phyloP scores from a whole-genome alignment of 495 filamentous ascomycete species.

The Penicillium malachiteum region DNA sequence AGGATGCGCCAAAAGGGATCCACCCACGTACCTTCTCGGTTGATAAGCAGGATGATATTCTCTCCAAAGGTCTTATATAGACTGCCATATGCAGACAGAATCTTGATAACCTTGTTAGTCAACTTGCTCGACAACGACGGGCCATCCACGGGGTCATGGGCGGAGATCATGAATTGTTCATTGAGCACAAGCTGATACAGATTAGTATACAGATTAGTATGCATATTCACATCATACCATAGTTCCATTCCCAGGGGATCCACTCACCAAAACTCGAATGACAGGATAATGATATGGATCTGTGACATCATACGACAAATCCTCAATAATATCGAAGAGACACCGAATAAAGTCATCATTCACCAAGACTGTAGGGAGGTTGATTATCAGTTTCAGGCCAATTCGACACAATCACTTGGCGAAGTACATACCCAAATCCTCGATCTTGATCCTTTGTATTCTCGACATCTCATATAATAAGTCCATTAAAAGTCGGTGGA shows the following conservation, averaged over 20 bases:
- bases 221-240: neutral
- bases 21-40: slow-evolving; percentile 70
- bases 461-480: slow-evolving; percentile 96
- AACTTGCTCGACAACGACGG: slow-evolving; percentile 46
- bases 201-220: slow-evolving; percentile 19
- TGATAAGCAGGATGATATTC: slow-evolving; percentile 94
- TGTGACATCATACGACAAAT: slow-evolving; percentile 80
- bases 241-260: neutral
- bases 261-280: slow-evolving; percentile 82
- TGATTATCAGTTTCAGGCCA: slow-evolving; percentile 1
- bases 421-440: slow-evolving; percentile 66
- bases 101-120: slow-evolving; percentile 92
- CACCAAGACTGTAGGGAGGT: slow-evolving; percentile 50
- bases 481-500: slow-evolving; percentile 82
- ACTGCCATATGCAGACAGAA: slow-evolving; percentile 74
- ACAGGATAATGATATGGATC: slow-evolving; percentile 97
- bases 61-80: slow-evolving; percentile 93
- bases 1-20: too few species aligned
- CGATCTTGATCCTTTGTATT: slow-evolving; percentile 74
- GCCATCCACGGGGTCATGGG: slow-evolving; percentile 51
- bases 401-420: neutral
- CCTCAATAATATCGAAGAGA: slow-evolving; percentile 86
- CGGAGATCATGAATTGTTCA: slow-evolving; percentile 92
- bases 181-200: slow-evolving; percentile 80
- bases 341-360: slow-evolving; percentile 83